Evolutionary conservation across 176 grass and related monocot genomes (phyloP).

Genomic region (Cenchrus fungigraminus): DNA sequence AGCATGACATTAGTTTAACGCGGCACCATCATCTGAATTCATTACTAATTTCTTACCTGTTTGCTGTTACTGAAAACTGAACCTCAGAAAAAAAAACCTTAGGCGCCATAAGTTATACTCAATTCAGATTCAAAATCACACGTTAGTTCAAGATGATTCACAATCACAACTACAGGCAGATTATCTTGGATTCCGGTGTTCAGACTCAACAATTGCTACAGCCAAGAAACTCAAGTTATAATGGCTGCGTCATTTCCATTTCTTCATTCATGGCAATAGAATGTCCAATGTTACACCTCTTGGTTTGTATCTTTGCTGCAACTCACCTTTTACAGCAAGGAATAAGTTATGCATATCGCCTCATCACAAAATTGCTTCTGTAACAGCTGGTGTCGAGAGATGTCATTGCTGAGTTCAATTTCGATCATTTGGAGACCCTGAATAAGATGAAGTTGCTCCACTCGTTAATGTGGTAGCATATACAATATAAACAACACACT

Average conservation of each 20-base stretch:
- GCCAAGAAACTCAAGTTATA: neutral
- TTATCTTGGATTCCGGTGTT: neutral
- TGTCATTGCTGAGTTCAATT: neutral
- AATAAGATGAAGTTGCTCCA: neutral
- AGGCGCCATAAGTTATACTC: no score
- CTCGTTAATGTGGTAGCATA: neutral
- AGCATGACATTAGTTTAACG: neutral
- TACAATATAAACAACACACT: neutral
- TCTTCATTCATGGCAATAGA: neutral
- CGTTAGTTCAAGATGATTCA: neutral
- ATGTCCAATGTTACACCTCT: neutral
- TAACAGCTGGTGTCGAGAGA: neutral
- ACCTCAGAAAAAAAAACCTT: neutral
- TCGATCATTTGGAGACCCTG: neutral
- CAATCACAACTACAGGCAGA: no score
- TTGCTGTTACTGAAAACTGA: neutral
- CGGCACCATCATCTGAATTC: no score
- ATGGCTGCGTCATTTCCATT: neutral
- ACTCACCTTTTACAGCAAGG: neutral
- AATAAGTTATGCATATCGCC: slow-evolving; percentile 2
- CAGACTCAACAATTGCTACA: neutral
- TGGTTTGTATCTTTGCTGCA: neutral
- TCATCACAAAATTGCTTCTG: slow-evolving; percentile 17
- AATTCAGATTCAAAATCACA: neutral
- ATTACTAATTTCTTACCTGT: no score